Evolutionary conservation across 768 basidiomycete genomes (phyloP).

Genomic region (Rhodotorula diobovata): DNA sequence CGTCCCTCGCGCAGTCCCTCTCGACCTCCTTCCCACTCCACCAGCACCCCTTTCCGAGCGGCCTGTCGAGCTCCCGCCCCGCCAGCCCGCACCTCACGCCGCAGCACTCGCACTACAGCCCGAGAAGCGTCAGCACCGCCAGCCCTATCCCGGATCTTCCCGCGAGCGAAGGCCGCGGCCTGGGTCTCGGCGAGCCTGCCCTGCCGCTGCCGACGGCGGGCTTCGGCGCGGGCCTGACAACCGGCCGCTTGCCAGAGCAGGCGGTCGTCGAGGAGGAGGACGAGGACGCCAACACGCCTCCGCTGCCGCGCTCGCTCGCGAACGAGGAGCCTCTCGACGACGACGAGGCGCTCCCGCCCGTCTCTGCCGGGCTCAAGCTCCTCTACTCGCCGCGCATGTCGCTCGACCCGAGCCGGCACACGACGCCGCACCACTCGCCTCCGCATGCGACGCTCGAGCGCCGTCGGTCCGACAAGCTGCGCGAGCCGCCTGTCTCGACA

Average conservation of each 20-base stretch:
- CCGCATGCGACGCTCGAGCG: background rate
- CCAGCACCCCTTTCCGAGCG: conserved; percentile 23
- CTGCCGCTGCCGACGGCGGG: conserved; percentile 2
- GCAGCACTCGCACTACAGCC: background rate
- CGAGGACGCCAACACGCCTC: background rate
- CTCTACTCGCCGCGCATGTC: conserved; percentile 22
- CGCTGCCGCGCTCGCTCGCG: background rate
- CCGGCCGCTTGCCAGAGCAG: background rate
- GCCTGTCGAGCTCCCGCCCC: conserved; percentile 24
- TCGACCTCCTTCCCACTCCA: background rate
- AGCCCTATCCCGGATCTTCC: conserved; percentile 30
- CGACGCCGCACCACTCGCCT: conserved; percentile 2
- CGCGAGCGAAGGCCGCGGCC: background rate
- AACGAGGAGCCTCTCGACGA: too few species aligned
- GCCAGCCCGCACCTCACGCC: conserved; percentile 21
- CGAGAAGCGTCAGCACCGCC: background rate
- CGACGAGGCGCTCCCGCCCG: background rate
- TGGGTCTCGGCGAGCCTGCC: conserved; percentile 28
- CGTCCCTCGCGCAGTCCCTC: background rate
- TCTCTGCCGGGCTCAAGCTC: conserved; percentile 20
- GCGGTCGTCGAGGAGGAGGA: background rate
- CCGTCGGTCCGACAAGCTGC: background rate
- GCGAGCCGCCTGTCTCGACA: background rate
- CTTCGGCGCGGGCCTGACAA: background rate
- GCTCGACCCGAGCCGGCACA: background rate